Evolutionary conservation across 2,329 filamentous ascomycete species (phyloP), one percentile per base, ranked within the genome.

Genomic region (Aspergillus ruber): DNA sequence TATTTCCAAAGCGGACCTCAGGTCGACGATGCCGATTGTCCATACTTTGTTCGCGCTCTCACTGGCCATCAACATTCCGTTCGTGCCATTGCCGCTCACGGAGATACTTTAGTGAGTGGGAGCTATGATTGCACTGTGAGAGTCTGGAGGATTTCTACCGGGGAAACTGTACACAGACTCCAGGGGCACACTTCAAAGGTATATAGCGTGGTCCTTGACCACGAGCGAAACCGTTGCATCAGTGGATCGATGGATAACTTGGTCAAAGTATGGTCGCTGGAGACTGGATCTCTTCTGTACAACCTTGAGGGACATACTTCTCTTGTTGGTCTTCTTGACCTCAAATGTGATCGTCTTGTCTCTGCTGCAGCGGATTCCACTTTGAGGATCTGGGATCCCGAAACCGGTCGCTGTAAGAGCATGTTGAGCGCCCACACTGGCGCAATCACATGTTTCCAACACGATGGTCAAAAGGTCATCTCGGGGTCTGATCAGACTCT

Each of bases 231-330:
- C 62, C 86, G 91, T 36, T 98, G 93, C 70, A 97, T 98, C 54
- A 96, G 90, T 53, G 93, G 93, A 10, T 95, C 90, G 6, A 98
- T 98, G 93, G 93, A 98, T 67, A 95, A 93, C 53, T 79, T 90
- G 54, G 93, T 98, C 64, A 97, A 96, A 70, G 91, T 98, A 10
- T 98, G 93, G 93, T 93, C 91, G 50, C 78, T 98, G 12, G 84
- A 89, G 25, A 93, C 87, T 2, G 93, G 93, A 0, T 75, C 84
- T 0, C 88, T 90, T 56, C 74, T 97, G 9, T 86, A 91, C 68
- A 96, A 89, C 1, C 80, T 98, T 0, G 91, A 97, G 67, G 93
- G 93, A 0, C 93, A 98, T 64, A 86, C 84, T 15, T 86, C 94
- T 9, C 83, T 98, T 12, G 93, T 98, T 15, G 93, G 93, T 1